Base-by-base conservation (phyloP, 495 filamentous ascomycete genomes). In the Hypoxylon trugodes region DNA sequence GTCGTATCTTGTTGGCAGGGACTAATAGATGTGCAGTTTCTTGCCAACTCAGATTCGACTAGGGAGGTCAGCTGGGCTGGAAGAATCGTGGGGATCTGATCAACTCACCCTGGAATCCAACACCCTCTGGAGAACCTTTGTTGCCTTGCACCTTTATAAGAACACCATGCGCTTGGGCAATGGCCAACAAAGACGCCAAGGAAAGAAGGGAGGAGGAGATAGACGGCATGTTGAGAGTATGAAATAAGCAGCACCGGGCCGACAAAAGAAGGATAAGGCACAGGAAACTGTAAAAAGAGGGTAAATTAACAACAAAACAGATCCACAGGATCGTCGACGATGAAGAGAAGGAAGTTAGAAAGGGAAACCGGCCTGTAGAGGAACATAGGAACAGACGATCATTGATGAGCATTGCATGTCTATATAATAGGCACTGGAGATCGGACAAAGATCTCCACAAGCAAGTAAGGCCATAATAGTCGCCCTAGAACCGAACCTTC, bases 1-100 rank as follows among this genome's bases (percentile, higher is more conserved):
- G 80, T 80, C 1, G 79, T 73, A 40, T 84, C 81, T 26, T 79
- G 77, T 49, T 83, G 81, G 71, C 80, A 82, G 2, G 81, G 81
- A 70, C 69, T 81, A 72, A 82, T 82, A 22, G 73, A 71, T 6
- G 79, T 81, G 72, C 79, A 82, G 48, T 81, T 81, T 15, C 79
- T 69, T 24, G 79, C 75, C 22, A 82, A 69, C 13, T 72, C 65
- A 8, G 69, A 36, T 53, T 73, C 73, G 42, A 81, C 79, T 76
- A 26, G 7, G 18, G 22, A 15, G 24, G 38, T 60, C 35, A 48
- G 30, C 22, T 43, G 22, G 38, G 4, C 4, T 2, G 4, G 12
- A 38, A 21, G 12, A 18, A 2, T 37, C 0, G 5, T 12, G 22
- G 13, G n/a, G n/a, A 30, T 21, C 43, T 35, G 36, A 22, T 30